Evolutionary conservation across 176 grass and related monocot species (phyloP), one percentile per base, ranked within the genome.

Genomic region (Avena atlantica): DNA sequence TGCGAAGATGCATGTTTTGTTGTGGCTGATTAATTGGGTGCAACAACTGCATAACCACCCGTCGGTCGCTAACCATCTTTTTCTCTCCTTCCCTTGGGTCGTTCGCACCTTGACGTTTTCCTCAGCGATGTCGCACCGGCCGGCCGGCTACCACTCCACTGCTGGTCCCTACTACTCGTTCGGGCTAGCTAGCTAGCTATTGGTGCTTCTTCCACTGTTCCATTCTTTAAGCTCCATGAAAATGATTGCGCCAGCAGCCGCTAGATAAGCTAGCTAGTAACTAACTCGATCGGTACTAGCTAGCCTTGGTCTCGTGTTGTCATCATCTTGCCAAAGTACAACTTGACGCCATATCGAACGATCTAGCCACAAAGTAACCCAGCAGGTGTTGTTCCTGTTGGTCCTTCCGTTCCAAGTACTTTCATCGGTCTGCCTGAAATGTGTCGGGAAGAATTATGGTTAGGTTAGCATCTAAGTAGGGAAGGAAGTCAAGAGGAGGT

Each of bases 31-130:
- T 29, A 83, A 78, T 78, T 78, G 1, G 74, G 84, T 85, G 84
- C 60, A 85, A 68, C 84, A 6, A 78, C 89, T 59, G 34, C 74
- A 52, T 70, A 90, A 87, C 57, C 89, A 78, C 79, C 80, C 56
- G 49, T 78, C 37, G 36, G 16, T 74, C 15, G 71, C 63, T 78
- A 29, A 58, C 64, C 88, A 53, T 77, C 57, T 58, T 55, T 70
- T 78, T 79, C 12, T 36, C 9, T 48, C 8, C 45, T 48, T 48
- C 45, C 17, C 19, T 55, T 17, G 8, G n/a, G 45, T 9, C 62
- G 40, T 21, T 81, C 65, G 31, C 60, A 44, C 58, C 77, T 81
- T 69, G 88, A 83, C 17, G 34, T 78, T 70, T 52, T 53, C 42
- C 70, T 78, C 79, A 76, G 75, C 65, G 64, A 87, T 90, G 55